Conservation (phyloP, 352 stramenopile species). For the Pythium folliculosum region DNA sequence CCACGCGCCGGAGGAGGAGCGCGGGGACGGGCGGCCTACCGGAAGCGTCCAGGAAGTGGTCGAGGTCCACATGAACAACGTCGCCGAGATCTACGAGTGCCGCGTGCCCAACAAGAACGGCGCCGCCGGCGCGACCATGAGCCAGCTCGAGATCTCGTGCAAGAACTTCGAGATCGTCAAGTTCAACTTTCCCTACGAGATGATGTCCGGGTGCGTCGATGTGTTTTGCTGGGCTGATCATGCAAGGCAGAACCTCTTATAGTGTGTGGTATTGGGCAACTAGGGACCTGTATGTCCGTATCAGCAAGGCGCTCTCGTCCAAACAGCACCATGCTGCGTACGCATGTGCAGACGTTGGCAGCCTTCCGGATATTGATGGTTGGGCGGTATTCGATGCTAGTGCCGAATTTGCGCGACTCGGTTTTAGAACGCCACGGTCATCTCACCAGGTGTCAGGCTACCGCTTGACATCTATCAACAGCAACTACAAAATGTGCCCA, state of each 20-base stretch:
- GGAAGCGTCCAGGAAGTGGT: constrained; percentile 45
- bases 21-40: background rate
- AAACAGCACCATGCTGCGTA: constrained; percentile 62
- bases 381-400: constrained; percentile 62
- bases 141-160: constrained; percentile 79
- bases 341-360: constrained; percentile 35
- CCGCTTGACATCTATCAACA: constrained; percentile 68
- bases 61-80: constrained; percentile 68
- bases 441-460: constrained; percentile 52
- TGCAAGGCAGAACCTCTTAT: background rate
- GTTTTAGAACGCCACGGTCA: constrained; percentile 47
- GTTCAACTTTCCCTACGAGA: constrained; percentile 72
- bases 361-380: constrained; percentile 45
- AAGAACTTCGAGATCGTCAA: constrained; percentile 87
- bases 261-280: background rate
- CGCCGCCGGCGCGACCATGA: constrained; percentile 34
- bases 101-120: constrained; percentile 42
- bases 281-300: constrained; percentile 67
- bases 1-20: constrained; percentile 38
- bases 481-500: constrained; percentile 75
- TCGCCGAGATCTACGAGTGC: constrained; percentile 74
- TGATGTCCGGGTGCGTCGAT: constrained; percentile 47
- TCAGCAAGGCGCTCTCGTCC: constrained; percentile 55
- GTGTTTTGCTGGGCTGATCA: background rate
- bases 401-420: constrained; percentile 61